Evolutionary conservation across 176 grass and related monocot species (phyloP).

Genomic region (Lolium multiflorum): DNA sequence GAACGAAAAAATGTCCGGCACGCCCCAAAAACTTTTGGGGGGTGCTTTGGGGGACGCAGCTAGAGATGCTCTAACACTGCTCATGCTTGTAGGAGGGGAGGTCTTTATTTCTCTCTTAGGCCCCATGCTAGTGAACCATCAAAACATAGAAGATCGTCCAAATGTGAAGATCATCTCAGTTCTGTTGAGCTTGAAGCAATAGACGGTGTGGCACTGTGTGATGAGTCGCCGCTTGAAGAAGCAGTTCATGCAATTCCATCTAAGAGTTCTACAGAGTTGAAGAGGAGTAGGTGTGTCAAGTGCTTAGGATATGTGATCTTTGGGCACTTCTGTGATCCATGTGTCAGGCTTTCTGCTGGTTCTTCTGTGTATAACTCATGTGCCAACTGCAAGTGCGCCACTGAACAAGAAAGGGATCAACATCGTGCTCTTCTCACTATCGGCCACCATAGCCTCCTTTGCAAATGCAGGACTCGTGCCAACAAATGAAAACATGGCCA

Average conservation of each 20-base stretch:
- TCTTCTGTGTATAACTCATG: conserved; percentile 43
- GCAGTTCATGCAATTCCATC: neutral
- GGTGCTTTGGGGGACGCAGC: too few relatives aligned
- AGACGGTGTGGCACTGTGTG: neutral
- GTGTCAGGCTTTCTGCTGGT: conserved; percentile 48
- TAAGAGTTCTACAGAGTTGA: conserved; percentile 3
- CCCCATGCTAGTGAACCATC: conserved; percentile 40
- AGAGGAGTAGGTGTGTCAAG: conserved; percentile 32
- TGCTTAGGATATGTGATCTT: conserved; percentile 47
- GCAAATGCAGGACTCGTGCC: conserved; percentile 66
- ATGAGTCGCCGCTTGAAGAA: conserved; percentile 23
- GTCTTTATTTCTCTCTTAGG: conserved; percentile 63
- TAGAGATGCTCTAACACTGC: conserved; percentile 57
- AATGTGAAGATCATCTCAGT: conserved; percentile 17
- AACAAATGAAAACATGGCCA: conserved; percentile 68
- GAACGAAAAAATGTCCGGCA: too few relatives aligned
- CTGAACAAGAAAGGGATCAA: conserved; percentile 61
- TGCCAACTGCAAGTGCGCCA: conserved; percentile 34
- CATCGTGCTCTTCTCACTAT: conserved; percentile 51
- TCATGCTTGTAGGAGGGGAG: conserved; percentile 64
- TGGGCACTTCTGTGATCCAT: conserved; percentile 52
- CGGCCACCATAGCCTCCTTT: conserved; percentile 51
- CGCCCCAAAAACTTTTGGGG: too few relatives aligned
- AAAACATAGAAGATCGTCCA: conserved; percentile 12
- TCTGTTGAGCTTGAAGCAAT: conserved; percentile 26